A percentile compares a stretch with the other conserved stretches of the same genome.
Evolutionary conservation across 148 eudicot genomes (phyloP).

Genomic region (Suaeda aralocaspica): DNA sequence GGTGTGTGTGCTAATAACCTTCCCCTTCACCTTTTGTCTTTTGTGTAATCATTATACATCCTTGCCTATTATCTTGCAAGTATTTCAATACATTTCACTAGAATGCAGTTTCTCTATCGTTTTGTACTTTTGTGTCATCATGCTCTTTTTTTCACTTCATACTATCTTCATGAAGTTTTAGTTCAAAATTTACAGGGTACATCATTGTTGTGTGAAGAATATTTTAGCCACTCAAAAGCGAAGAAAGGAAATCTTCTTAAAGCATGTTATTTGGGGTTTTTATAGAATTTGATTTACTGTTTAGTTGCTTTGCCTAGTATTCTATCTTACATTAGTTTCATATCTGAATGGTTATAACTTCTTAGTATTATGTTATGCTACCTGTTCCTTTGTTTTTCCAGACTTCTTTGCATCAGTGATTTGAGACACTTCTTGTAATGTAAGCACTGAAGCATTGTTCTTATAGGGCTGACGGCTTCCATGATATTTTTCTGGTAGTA

Average conservation of each 20-base stretch:
- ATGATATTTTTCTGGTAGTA: background rate
- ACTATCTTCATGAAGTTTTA: background rate
- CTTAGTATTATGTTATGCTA: background rate
- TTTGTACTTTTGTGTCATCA: constrained; percentile 8
- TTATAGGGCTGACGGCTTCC: background rate
- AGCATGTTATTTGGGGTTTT: background rate
- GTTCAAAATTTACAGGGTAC: background rate
- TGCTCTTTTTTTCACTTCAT: background rate
- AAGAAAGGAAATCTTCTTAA: background rate
- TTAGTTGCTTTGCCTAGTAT: background rate
- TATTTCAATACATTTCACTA: too few relatives aligned
- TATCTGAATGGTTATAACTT: background rate
- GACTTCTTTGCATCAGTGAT: background rate
- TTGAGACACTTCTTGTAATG: background rate
- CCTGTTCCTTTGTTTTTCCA: background rate
- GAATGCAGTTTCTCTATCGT: background rate
- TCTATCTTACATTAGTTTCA: background rate
- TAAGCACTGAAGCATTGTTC: background rate
- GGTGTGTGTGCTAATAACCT: constrained; percentile 49
- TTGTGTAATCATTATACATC: background rate
- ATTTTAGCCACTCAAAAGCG: background rate
- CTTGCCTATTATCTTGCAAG: background rate
- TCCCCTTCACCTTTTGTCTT: constrained; percentile 1
- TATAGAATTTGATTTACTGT: background rate
- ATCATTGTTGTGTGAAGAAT: background rate